Base-by-base conservation (phyloP, 2,329 filamentous ascomycete species). In the Fusarium armeniacum region DNA sequence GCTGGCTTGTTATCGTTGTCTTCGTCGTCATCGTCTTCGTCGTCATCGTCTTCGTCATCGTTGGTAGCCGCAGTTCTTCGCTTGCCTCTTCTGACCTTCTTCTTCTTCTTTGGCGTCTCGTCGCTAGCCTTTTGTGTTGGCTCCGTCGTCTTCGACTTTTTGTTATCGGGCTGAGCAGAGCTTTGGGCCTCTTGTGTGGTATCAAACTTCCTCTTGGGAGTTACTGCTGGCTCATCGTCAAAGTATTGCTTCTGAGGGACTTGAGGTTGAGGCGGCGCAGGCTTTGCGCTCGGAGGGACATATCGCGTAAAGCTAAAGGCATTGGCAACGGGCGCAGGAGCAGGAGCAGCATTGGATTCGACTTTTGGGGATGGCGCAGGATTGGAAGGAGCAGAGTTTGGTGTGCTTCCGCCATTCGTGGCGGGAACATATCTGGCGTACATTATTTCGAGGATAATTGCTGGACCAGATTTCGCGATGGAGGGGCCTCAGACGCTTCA, bases 341-440 rank as follows among this genome's bases (percentile, higher is more conserved):
- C 24, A 6, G 58, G 28, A 26, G 41, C 32, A 52, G 53, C 41
- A 41, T 30, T 64, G 18, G 50, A 47, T 10, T 44, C 26, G 15
- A 12, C 32, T 35, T 50, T 41, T 46, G 49, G 26, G 3, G 54
- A n/a, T 26, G 49, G 38, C 8, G 18, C 33, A 20, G 53, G 7
- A 11, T 46, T 36, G 12, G 45, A 15, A 44, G 64, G 26, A 6
- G 44, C 5, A 15, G 50, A 36, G 28, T 43, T 45, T 2, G 58
- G 51, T 4, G 61, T 15, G 18, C 43, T 33, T 26, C 52, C 59
- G 35, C 54, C 73, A 62, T 78, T 76, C 11, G 75, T 22, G 9
- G 77, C 75, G 41, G 80, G 82, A 18, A 84, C 74, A 61, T 84
- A 84, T 68, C 83, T 78, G 47, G 82, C 78, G 70, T 84, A 83